Evolutionary conservation across 352 stramenopile genomes (phyloP).

Genomic region (Phytophthora pisi): DNA sequence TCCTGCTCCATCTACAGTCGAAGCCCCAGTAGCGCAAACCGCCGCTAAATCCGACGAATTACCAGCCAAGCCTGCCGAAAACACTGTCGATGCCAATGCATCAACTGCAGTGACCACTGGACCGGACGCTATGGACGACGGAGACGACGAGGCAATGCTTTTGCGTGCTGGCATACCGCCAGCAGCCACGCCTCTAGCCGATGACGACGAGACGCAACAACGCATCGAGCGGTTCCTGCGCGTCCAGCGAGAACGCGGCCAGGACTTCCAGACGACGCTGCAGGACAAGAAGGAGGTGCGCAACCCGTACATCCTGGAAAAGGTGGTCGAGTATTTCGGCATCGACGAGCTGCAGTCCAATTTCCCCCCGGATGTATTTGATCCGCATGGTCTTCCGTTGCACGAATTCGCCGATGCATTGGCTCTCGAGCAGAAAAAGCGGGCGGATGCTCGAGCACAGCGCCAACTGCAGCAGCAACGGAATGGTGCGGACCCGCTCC

Average conservation of each 20-base stretch:
- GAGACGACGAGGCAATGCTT: conserved; percentile 45
- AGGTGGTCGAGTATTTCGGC: conserved; percentile 86
- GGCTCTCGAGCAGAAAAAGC: conserved; percentile 67
- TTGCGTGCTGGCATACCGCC: conserved; percentile 49
- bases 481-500: conserved; percentile 9
- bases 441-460: conserved; percentile 42
- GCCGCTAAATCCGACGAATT: background rate
- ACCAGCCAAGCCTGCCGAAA: conserved; percentile 12
- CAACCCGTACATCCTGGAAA: conserved; percentile 88
- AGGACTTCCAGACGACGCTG: conserved; percentile 73
- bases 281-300: conserved; percentile 85
- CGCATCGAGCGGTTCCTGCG: conserved; percentile 70
- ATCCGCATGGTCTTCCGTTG: conserved; percentile 67
- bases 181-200: conserved; percentile 21
- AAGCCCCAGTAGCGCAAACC: conserved; percentile 8
- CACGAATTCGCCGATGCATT: conserved; percentile 77
- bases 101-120: conserved; percentile 5
- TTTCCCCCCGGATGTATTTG: conserved; percentile 66
- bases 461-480: conserved; percentile 45
- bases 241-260: conserved; percentile 40
- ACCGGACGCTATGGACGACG: conserved; percentile 17
- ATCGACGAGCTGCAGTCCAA: conserved; percentile 87
- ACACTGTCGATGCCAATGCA: conserved; percentile 3
- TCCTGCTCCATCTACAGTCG: conserved; percentile 1
- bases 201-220: conserved; percentile 50